Evolutionary conservation across 306 rosid species (phyloP), one percentile per base, ranked within the genome.

Genomic region (Castanopsis chinensis): DNA sequence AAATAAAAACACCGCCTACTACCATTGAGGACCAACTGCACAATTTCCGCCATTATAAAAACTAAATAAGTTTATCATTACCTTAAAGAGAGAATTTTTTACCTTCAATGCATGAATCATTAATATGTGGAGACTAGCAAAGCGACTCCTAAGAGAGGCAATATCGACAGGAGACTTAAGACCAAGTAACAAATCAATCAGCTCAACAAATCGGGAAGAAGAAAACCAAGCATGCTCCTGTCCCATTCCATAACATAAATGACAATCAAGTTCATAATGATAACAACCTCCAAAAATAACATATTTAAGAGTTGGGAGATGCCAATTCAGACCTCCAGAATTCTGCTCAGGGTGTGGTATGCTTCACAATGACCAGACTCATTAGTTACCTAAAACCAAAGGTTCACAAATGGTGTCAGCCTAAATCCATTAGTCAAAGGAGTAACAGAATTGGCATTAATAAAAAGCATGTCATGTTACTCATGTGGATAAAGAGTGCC

Each of bases 61-160:
- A 49, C 4, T 43, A 19, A 60, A 18, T 12, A 52, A 67, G 19
- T 32, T 21, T n/a, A 54, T 20, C 35, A 78, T 73, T 33, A 51
- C 35, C 18, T 69, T 30, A 53, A 52, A 20, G 53, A 75, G 12
- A 60, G 14, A 70, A 83, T 43, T 54, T 89, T 79, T 68, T 63
- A 95, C 99, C 99, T 95, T 91, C 77, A 95, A 53, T 60, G 81
- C 59, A 57, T 91, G 92, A 75, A 92, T 85, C 90, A 92, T 79
- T 73, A 95, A 76, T 76, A 82, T 70, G 75, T 84, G 89, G 69
- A 91, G 89, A 83, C 98, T 80, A 83, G 87, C 82, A 86, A 87
- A 90, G 68, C 96, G 94, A 80, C 87, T 89, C 81, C 86, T 81
- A 67, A 91, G 96, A 73, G 89, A 83, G 35, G 80, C 57, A 82